Evolutionary conservation across 2,329 filamentous ascomycete genomes (phyloP).

Genomic region (Xylariaceae sp.): DNA sequence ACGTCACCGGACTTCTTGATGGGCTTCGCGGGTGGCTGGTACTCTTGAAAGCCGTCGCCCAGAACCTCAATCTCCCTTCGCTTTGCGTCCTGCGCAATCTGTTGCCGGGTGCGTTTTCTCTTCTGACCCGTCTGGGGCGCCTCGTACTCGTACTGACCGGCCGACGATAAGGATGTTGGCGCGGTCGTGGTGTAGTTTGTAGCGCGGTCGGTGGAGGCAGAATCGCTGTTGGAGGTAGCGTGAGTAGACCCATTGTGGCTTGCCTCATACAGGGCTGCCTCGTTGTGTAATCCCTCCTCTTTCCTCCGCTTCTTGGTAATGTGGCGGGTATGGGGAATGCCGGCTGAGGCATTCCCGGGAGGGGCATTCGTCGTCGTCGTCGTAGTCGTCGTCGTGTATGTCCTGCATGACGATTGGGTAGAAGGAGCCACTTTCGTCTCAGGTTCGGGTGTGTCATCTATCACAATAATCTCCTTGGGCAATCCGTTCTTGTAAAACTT

Average conservation of each 20-base stretch:
- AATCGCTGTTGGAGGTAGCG: conserved; percentile 64
- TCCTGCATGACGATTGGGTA: too few relatives aligned
- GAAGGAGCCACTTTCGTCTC: conserved; percentile 34
- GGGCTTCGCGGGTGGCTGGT: conserved; percentile 81
- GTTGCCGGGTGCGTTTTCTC: conserved; percentile 75
- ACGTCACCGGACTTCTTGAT: conserved; percentile 86
- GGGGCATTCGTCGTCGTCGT: too few relatives aligned
- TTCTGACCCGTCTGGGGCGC: conserved; percentile 71
- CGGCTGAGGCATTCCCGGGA: conserved; percentile 27
- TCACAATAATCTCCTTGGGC: conserved; percentile 80
- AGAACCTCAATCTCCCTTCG: conserved; percentile 66
- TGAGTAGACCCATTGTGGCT: conserved; percentile 64
- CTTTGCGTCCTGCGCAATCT: conserved; percentile 76
- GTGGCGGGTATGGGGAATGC: conserved; percentile 37
- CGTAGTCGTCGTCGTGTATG: too few relatives aligned
- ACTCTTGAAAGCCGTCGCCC: conserved; percentile 68
- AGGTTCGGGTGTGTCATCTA: conserved; percentile 63
- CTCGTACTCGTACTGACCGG: conserved; percentile 60
- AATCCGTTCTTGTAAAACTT: conserved; percentile 79
- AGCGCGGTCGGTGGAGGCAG: conserved; percentile 79
- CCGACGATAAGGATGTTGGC: conserved; percentile 68
- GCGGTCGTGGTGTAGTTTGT: conserved; percentile 78
- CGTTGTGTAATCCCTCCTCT: conserved; percentile 55
- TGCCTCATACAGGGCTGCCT: conserved; percentile 67
- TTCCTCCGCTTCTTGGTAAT: conserved; percentile 71